Evolutionary conservation across 1,139 yeast species (phyloP), one percentile per base, ranked within the genome.

Genomic region (Sporopachydermia cereana): DNA sequence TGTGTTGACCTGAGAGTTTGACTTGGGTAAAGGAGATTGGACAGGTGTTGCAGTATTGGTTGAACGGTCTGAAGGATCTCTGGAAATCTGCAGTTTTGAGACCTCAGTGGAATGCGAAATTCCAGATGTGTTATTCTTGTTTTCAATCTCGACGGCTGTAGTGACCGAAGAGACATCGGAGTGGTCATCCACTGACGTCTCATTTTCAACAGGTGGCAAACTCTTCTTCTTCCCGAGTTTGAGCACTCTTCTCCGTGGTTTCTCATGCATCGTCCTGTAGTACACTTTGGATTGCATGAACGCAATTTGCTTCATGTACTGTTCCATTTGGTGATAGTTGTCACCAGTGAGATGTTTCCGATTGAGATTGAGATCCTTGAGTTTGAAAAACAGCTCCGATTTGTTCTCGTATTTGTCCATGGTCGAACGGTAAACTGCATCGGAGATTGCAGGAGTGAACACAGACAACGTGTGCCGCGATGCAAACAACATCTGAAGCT

Each of bases 381-480:
- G 22, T 21, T 34, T 34, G 39, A 34, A 34, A 20, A 34, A 34
- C 39, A 34, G 22, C 22, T 34, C 39, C 9, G 39, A 34, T 34
- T 34, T 41, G n/a, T 66, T 64, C 51, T 62, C 66, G 51, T 61
- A 63, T 46, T 62, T 69, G 46, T 71, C 74, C 50, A 71, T 57
- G 49, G 67, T 64, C 23, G 78, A 71, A 45, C 84, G 64, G 54
- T 75, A 79, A n/a, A 77, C 69, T 2, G 77, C 68, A 48, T 74
- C 74, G 36, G 69, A 70, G 49, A 79, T 69, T 36, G 71, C 68
- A 1, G 84, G 81, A 1, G 83, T 73, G 45, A 77, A 74, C 44
- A 86, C 61, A 18, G 82, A 76, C 49, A 89, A 67, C 0, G 96
- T 84, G 52, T 84, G 89, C 53, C 96, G 75, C 3, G 91, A 78